These are phyloP conservation scores for Aspergillus candidus DNA, from an alignment of 2,329 filamentous ascomycete species.

Conservation along the genomic window DNA sequence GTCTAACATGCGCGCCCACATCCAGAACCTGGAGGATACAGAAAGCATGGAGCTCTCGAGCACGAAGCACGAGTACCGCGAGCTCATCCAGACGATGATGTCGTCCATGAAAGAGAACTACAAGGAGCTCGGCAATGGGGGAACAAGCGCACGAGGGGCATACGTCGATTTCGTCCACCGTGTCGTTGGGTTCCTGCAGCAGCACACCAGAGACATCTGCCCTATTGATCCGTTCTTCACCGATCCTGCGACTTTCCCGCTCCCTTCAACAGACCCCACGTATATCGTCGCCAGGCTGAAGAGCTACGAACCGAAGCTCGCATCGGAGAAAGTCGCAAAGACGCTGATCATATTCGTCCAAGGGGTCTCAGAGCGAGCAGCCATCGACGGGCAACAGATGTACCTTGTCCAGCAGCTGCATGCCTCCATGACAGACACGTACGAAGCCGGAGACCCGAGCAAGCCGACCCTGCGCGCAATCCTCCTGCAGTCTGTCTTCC, in stretches of 20 bases:
- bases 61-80: slow-evolving; percentile 41
- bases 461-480: slow-evolving; percentile 47
- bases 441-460: slow-evolving; percentile 36
- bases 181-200: slow-evolving; percentile 54
- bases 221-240: slow-evolving; percentile 55
- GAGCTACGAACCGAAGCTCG: slow-evolving; percentile 52
- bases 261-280: slow-evolving; percentile 54
- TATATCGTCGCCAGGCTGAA: slow-evolving; percentile 58
- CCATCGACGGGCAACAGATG: slow-evolving; percentile 50
- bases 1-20: slow-evolving; percentile 53
- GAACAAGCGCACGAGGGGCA: slow-evolving; percentile 38
- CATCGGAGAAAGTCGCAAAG: slow-evolving; percentile 45
- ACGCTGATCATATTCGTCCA: slow-evolving; percentile 55
- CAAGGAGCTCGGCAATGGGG: slow-evolving; percentile 43
- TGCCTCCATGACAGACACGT: slow-evolving; percentile 42
- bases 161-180: slow-evolving; percentile 59
- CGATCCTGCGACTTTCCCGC: slow-evolving; percentile 54
- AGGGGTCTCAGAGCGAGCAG: slow-evolving; percentile 53
- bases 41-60: slow-evolving; percentile 31
- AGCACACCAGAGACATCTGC: slow-evolving; percentile 52
- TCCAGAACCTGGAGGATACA: slow-evolving; percentile 33
- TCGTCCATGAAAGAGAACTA: slow-evolving; percentile 56
- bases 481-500: slow-evolving; percentile 50
- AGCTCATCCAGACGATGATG: slow-evolving; percentile 54
- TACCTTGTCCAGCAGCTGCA: slow-evolving; percentile 52